Evolutionary conservation across 495 filamentous ascomycete genomes (phyloP), one percentile per base, ranked within the genome.

Genomic region (Penicillium manginii): DNA sequence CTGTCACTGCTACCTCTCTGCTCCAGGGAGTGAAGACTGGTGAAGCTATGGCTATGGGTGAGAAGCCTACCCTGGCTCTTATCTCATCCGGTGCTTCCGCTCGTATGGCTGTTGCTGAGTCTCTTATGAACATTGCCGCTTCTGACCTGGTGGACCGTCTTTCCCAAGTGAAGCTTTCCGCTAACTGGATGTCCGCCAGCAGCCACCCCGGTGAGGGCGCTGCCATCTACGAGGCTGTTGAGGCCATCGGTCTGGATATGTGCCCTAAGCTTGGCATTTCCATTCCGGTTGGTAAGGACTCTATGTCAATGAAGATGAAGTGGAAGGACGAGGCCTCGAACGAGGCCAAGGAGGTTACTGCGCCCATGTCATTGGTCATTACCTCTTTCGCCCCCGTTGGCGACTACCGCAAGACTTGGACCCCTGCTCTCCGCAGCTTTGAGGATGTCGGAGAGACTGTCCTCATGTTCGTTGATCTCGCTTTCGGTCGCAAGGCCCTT

Each of bases 161-260:
- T 43, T 82, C 82, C 59, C 84, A 89, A 31, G 86, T 98, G 14
- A 87, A 92, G 66, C 81, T 98, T 14, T 97, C 92, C 2, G 94
- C 96, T 11, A 98, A 98, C 74, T 98, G 94, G 94, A 98, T 98
- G 96, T 91, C 92, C 2, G 92, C 94, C 9, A 90, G 91, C 57
- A 93, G 87, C 67, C 93, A 97, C 72, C 88, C 91, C 14, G 94
- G 96, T 49, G 94, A 98, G 72, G 94, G 90, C 35, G 96, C 94
- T 52, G 93, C 89, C 33, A 82, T 98, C 43, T 98, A 97, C 58
- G 93, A 96, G 72, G 94, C 91, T 31, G 94, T 97, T 31, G 85
- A 96, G 69, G 93, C 94, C 6, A 92, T 97, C 61, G 91, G 91
- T 47, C 85, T 96, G 78, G 89, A 93, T n/a, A 76, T 97, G 6